These are phyloP conservation scores for Parastagonospora avenae DNA, from an alignment of 2,329 filamentous ascomycete genomes.

Conservation along the genomic window DNA sequence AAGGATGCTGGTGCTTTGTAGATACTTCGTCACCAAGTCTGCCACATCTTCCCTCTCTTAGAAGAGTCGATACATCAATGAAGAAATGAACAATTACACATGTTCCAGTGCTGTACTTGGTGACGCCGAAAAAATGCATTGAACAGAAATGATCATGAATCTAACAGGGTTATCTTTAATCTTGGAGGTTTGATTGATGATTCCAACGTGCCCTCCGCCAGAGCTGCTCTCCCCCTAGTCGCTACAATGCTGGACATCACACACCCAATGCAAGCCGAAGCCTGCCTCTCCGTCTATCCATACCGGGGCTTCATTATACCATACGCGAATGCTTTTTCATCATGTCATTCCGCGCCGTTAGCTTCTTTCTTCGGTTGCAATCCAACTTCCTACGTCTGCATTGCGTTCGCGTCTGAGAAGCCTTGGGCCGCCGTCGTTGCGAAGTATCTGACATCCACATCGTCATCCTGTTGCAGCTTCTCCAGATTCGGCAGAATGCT, in stretches of 20 bases:
- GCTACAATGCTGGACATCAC: slow-evolving; percentile 26
- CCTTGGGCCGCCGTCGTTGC: slow-evolving; percentile 81
- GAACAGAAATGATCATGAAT: slow-evolving; percentile 23
- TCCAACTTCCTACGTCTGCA: slow-evolving; percentile 44
- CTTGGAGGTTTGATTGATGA: slow-evolving; percentile 30
- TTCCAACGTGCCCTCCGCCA: slow-evolving; percentile 25
- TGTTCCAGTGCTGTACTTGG: not conserved
- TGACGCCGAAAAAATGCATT: slow-evolving; percentile 20
- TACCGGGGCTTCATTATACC: slow-evolving; percentile 33
- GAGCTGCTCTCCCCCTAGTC: slow-evolving; percentile 9
- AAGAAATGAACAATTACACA: not conserved
- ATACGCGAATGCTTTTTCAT: slow-evolving; percentile 39
- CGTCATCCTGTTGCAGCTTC: slow-evolving; percentile 95
- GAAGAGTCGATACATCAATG: not conserved
- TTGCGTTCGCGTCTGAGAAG: slow-evolving; percentile 48
- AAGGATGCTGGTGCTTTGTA: slow-evolving; percentile 68
- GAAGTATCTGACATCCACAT: slow-evolving; percentile 98
- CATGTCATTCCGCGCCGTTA: slow-evolving; percentile 20
- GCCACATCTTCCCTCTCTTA: too few species aligned
- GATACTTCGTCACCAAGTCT: slow-evolving; percentile 11
- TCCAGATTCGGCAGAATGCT: slow-evolving; percentile 87
- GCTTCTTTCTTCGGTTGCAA: slow-evolving; percentile 8
- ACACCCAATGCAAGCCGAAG: slow-evolving; percentile 20
- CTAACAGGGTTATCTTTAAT: slow-evolving; percentile 41
- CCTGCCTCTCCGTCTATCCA: slow-evolving; percentile 16